These are phyloP conservation scores for Neonectria ditissima DNA, from an alignment of 2,329 filamentous ascomycete genomes.

Conservation along the genomic window DNA sequence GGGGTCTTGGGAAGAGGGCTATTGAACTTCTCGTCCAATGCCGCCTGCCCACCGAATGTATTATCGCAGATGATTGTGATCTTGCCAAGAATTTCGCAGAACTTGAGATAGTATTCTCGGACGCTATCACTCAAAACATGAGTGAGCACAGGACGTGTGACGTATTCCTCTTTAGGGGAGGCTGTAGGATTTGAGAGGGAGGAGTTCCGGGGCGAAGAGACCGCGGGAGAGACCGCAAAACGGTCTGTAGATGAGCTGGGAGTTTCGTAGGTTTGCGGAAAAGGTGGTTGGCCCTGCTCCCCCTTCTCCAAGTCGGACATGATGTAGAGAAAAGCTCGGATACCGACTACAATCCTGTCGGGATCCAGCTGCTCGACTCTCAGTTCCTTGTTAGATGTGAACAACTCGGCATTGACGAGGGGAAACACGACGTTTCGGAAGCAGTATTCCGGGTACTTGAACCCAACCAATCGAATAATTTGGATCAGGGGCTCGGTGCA, in stretches of 20 bases:
- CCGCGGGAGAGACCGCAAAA: constrained; percentile 58
- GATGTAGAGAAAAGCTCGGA: constrained; percentile 91
- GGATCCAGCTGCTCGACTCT: constrained; percentile 94
- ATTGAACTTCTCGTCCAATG: constrained; percentile 93
- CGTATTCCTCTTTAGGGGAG: constrained; percentile 67
- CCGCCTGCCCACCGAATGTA: constrained; percentile 95
- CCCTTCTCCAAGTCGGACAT: constrained; percentile 93
- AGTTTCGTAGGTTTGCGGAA: constrained; percentile 75
- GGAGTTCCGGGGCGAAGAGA: constrained; percentile 52
- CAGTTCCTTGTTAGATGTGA: constrained; percentile 79
- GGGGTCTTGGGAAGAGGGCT: constrained; percentile 92
- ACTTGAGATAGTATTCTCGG: constrained; percentile 87
- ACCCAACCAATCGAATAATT: constrained; percentile 93
- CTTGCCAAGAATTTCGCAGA: constrained; percentile 95
- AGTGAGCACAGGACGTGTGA: constrained; percentile 74
- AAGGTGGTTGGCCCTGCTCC: constrained; percentile 81
- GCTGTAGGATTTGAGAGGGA: constrained; percentile 43
- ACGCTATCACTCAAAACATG: constrained; percentile 78
- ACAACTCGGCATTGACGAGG: constrained; percentile 91
- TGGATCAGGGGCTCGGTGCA: constrained; percentile 92
- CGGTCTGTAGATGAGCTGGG: constrained; percentile 55
- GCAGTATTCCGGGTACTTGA: constrained; percentile 92
- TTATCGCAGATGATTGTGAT: constrained; percentile 98
- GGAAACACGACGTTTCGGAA: constrained; percentile 95
- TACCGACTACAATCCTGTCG: constrained; percentile 97